Base-by-base conservation (phyloP, 2,329 filamentous ascomycete genomes). In the Neurospora crassa region DNA sequence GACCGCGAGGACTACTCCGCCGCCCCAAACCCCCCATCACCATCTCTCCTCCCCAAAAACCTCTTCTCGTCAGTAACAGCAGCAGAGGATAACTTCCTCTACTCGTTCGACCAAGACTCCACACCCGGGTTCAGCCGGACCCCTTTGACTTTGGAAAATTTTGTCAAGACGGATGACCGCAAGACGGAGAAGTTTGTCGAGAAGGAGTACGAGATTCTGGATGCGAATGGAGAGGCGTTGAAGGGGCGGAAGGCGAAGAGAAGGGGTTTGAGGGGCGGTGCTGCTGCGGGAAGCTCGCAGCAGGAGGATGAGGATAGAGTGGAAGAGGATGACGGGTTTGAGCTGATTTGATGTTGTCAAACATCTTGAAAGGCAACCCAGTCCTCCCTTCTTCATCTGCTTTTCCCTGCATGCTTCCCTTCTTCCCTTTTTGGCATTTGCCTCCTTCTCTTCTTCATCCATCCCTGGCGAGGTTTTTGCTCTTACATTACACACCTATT, bases 131-230 rank as follows among this genome's bases (percentile, higher is more conserved):
- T 63, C 29, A 63, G 53, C 7, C 24, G 53, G 0, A 77, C 76
- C 70, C 79, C 81, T 2, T 73, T 84, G 69, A 79, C 82, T 11
- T 80, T 85, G 1, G 79, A 79, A 70, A 74, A 75, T 59, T 79
- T 80, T 59, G 76, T 80, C 75, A 81, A 79, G 77, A 76, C 72
- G 76, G 78, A 70, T 74, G 79, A 76, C 2, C 76, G 78, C 2
- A 82, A 80, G 68, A 85, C 82, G 41, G 83, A 84, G 76, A 81
- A 80, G 74, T 77, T 84, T 69, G 80, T 84, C 59, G 82, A 84
- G 78, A 82, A 82, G 74, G 83, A 85, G 76, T 85, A 84, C 74
- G 83, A 84, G 77, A 80, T 85, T 40, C 74, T 85, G 16, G 83
- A 85, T 73, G 79, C 74, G 73, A 83, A 84, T 67, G 83, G 83